These are phyloP conservation scores for Sporobolomyces roseus DNA, from an alignment of 768 basidiomycete genomes.

Conservation along the genomic window DNA sequence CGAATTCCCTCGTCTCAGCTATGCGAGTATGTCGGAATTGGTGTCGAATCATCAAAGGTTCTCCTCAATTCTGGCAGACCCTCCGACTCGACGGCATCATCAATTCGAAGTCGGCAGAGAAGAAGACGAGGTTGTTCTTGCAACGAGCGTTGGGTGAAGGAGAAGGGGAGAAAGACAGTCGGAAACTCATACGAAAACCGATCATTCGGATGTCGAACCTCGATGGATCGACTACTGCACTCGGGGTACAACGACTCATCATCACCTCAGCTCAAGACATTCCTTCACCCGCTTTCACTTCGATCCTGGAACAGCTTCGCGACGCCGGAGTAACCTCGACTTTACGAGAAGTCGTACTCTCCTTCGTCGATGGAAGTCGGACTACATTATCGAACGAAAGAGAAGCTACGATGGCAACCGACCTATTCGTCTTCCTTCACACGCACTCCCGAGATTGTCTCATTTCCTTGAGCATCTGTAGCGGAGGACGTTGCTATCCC, in stretches of 20 bases:
- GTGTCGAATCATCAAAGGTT: slow-evolving; percentile 14
- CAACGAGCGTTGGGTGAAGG: neutral
- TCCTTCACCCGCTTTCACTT: neutral
- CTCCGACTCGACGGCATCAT: slow-evolving; percentile 27
- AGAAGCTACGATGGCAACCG: neutral
- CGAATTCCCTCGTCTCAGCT: slow-evolving; percentile 11
- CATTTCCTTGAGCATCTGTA: slow-evolving; percentile 4
- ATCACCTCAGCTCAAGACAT: slow-evolving; percentile 31
- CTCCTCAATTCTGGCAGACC: slow-evolving; percentile 22
- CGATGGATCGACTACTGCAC: neutral
- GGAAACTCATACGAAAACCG: neutral
- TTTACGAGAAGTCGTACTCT: slow-evolving; percentile 21
- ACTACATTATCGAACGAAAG: slow-evolving; percentile 17
- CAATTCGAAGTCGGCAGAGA: slow-evolving; percentile 22
- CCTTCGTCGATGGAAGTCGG: slow-evolving; percentile 25
- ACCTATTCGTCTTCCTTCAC: slow-evolving; percentile 22
- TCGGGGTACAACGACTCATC: slow-evolving; percentile 8
- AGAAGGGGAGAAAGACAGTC: neutral
- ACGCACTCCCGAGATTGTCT: neutral
- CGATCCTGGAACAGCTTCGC: slow-evolving; percentile 4
- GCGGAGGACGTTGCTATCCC: slow-evolving; percentile 21
- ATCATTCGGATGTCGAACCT: neutral
- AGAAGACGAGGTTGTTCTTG: slow-evolving; percentile 5
- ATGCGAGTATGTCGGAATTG: slow-evolving; percentile 29
- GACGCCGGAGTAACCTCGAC: neutral